Conservation (phyloP, 2,329 filamentous ascomycete species). For the Penicillium janthinellum region DNA sequence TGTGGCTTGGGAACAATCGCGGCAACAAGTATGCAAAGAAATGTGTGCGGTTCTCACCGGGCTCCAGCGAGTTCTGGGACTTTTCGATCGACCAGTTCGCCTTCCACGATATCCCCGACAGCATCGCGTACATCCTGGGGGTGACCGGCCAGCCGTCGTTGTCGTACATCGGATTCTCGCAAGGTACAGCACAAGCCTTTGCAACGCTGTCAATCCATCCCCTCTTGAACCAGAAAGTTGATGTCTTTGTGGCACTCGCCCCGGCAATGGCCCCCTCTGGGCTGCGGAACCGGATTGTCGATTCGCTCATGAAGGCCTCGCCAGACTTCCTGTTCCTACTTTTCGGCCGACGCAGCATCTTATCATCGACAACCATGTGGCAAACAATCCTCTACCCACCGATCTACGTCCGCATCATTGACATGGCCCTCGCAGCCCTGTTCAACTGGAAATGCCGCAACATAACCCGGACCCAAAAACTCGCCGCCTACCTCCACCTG, state of each 20-base stretch:
- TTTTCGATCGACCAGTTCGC: conserved; percentile 99
- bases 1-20: conserved; percentile 96
- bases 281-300: conserved; percentile 84
- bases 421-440: conserved; percentile 75
- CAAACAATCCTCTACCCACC: conserved; percentile 93
- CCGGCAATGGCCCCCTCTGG: conserved; percentile 96
- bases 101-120: conserved; percentile 95
- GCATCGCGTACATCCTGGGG: conserved; percentile 85
- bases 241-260: conserved; percentile 93
- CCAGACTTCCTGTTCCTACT: conserved; percentile 89
- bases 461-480: conserved; percentile 82
- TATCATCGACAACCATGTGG: conserved; percentile 95
- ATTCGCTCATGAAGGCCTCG: conserved; percentile 89
- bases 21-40: conserved; percentile 99
- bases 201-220: conserved; percentile 91
- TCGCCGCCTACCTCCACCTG: conserved; percentile 91
- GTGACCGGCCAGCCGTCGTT: conserved; percentile 80
- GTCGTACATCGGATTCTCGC: conserved; percentile 96
- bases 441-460: conserved; percentile 89
- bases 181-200: conserved; percentile 96
- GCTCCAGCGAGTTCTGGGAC: conserved; percentile 82
- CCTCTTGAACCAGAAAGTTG: conserved; percentile 85
- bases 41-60: conserved; percentile 73
- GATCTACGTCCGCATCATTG: conserved; percentile 86
- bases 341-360: conserved; percentile 87